Evolutionary conservation across 176 grass and related monocot genomes (phyloP), one percentile per base, ranked within the genome.

Genomic region (Raddia guianensis): DNA sequence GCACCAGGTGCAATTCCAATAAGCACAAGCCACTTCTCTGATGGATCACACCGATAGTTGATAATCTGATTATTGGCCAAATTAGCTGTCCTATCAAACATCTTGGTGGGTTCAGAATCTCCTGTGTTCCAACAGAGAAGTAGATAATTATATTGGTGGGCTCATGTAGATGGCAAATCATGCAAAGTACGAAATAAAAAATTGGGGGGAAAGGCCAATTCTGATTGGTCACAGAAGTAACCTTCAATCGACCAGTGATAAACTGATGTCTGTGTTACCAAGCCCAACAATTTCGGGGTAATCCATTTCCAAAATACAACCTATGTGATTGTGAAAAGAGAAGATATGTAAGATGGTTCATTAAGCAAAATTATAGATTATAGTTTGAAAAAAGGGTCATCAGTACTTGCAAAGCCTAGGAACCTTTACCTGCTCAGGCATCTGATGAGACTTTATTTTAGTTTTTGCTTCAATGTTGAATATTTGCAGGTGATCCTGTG

Each of bases 301-400:
- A 98, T 92, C 95, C 95, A 98, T 87, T 98, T 98, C 95, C 95
- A 98, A 68, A 98, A 98, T n/a, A 91, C 92, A 62, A 98, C 95
- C 95, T 97, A 65, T 10, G 74, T 10, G 74, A 66, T 81, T 63
- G 40, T 21, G 27, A 40, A 50, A 48, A 53, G 12, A 72, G 20
- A 74, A 49, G 21, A 49, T 13, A 49, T 75, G 49, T 45, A 67
- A 83, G 49, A 73, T 62, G n/a, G 55, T 66, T 44, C 15, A 13
- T 64, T 49, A 44, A 83, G 62, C 42, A 46, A 68, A 12, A 56
- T 66, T 46, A 20, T 43, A 80, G 15, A 66, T 50, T 3, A 35
- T 63, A 42, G 48, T 27, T 57, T 34, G 20, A 11, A 50, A 55
- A 63, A 7, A 57, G 33, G 19, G 16, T 51, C 9, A 49, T 12